A percentile compares a stretch with the other conserved stretches of the same genome.
Evolutionary conservation across 2,329 filamentous ascomycete genomes (phyloP).

Genomic region (Stemphylium lycopersici): DNA sequence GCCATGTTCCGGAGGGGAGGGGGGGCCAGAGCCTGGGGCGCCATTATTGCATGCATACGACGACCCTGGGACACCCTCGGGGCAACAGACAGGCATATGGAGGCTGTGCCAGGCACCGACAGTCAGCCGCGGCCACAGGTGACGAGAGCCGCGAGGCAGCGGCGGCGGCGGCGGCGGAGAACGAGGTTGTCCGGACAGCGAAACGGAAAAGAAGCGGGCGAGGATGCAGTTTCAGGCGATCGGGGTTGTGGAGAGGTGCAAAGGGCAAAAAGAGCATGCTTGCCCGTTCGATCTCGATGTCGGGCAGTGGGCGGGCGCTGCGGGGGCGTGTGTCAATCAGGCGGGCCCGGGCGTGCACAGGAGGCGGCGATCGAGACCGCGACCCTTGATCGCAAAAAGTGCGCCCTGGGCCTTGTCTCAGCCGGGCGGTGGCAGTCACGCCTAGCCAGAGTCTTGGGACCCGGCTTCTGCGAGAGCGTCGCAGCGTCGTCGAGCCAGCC

Average conservation of each 20-base stretch:
- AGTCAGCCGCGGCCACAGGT: background rate
- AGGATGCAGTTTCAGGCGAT: background rate
- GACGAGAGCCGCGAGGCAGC: background rate
- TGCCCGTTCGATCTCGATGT: background rate
- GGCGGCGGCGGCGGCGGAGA: background rate
- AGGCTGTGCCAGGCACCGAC: background rate
- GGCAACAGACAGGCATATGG: background rate
- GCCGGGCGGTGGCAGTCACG: background rate
- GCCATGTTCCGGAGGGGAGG: background rate
- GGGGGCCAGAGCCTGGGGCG: background rate
- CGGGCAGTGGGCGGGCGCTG: too few species aligned
- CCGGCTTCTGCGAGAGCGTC: conserved; percentile 8
- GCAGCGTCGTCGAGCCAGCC: conserved; percentile 7
- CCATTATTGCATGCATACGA: background rate
- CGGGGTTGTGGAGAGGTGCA: background rate
- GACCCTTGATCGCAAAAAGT: conserved; percentile 4
- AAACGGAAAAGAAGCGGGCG: background rate
- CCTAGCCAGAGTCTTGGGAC: too few species aligned
- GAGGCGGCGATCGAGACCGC: conserved; percentile 10
- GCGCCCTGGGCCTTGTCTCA: conserved; percentile 3
- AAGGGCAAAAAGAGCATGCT: background rate
- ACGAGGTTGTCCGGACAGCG: background rate
- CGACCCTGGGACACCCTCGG: background rate
- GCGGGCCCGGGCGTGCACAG: background rate
- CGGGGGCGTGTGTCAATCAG: background rate